A percentile compares a stretch with the other conserved stretches of the same genome.
phyloP scores from a whole-genome alignment of 176 grass and related monocot species.

The Cenchrus fungigraminus region DNA sequence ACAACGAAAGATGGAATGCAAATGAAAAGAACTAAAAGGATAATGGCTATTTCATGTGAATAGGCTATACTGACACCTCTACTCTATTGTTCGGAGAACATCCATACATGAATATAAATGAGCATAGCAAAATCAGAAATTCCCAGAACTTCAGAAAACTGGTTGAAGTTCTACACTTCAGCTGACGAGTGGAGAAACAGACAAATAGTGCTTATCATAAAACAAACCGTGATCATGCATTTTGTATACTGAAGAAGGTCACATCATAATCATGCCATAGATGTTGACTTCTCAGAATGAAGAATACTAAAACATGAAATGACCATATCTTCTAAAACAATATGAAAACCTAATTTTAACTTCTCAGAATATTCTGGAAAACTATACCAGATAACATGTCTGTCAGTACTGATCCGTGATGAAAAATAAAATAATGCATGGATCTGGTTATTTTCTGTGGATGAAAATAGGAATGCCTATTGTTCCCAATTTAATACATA shows the following conservation, averaged over 20 bases:
- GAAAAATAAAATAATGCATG: conserved; percentile 34
- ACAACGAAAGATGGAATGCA: background rate
- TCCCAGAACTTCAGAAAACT: background rate
- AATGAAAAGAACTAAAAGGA: background rate
- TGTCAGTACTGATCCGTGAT: background rate
- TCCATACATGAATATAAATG: background rate
- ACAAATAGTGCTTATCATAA: background rate
- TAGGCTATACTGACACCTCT: background rate
- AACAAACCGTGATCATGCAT: background rate
- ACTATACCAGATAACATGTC: background rate
- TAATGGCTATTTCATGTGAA: background rate
- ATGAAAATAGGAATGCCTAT: background rate
- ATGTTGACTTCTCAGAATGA: background rate
- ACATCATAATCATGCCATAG: background rate
- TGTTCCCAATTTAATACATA: conserved; percentile 1
- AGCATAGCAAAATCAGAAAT: background rate
- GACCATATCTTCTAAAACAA: background rate
- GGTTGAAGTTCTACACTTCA: background rate
- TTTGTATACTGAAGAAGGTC: background rate
- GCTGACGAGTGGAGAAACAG: background rate
- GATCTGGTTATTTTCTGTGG: background rate
- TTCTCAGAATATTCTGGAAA: background rate
- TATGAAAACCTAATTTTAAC: background rate
- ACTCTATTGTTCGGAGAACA: background rate
- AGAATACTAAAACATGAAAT: background rate